Evolutionary conservation across 495 filamentous ascomycete species (phyloP), one percentile per base, ranked within the genome.

Genomic region (Tuber umbilicatum): DNA sequence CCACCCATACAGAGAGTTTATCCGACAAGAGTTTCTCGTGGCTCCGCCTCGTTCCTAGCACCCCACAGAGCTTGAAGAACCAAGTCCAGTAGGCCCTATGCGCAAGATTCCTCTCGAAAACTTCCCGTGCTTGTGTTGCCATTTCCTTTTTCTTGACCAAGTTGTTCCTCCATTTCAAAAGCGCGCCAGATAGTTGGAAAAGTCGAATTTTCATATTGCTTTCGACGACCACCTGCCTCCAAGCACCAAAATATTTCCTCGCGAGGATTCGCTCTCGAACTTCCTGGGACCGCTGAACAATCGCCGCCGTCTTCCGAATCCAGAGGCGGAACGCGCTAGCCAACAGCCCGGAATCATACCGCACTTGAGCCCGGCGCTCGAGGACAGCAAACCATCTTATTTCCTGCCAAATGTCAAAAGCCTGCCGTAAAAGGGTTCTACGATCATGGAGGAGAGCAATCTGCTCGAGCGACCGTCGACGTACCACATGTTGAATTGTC

Each of bases 181-280:
- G 73, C 6, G 70, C 76, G 23, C 71, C 71, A n/a, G 71, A 73
- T n/a, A 82, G 74, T 40, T 79, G 81, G 64, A 82, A 82, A 10
- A 75, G 72, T 47, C 71, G 70, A 23, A 81, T 70, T 73, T 79
- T 80, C 31, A 71, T 73, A 39, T 78, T 73, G 45, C 80, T 79
- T 69, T 74, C 74, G 7, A 75, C 35, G 5, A 82, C 78, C 14
- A 78, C 47, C 38, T 42, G 67, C 42, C 73, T 79, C 81, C 81
- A 82, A 38, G 75, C 72, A 41, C 76, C 80, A 68, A 82, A 82
- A 35, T 80, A 82, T 50, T 82, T 82, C 27, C 81, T 74, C 55
- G 75, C 71, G 23, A 82, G 40, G 35, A 82, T 80, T 12, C 81
- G 81, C 38, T 82, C 78, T 3, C 75, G 73, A 21, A 81, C 78